phyloP scores from a whole-genome alignment of 345 rosid species.

The Citrus cavaleriei region DNA sequence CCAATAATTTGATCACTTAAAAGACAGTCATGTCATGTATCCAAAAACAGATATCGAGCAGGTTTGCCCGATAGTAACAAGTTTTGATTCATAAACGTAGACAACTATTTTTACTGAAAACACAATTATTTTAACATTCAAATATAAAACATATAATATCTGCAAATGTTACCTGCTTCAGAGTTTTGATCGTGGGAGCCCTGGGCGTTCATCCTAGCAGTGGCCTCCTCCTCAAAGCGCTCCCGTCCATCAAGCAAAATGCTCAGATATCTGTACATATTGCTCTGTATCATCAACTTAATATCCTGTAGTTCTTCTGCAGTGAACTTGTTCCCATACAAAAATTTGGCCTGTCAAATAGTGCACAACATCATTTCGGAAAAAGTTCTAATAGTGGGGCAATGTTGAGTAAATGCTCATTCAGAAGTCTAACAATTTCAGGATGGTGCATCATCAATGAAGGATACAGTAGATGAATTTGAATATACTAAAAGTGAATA shows the following conservation, averaged over 20 bases:
- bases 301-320: conserved; percentile 80
- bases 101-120: neutral
- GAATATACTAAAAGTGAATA: neutral
- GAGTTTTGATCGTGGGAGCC: conserved; percentile 39
- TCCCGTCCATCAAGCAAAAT: conserved; percentile 94
- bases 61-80: neutral
- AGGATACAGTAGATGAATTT: neutral
- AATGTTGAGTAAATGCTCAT: neutral
- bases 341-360: conserved; percentile 76
- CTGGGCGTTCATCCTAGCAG: conserved; percentile 40
- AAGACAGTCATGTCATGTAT: neutral
- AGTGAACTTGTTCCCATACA: conserved; percentile 82
- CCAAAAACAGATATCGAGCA: neutral
- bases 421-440: neutral
- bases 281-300: conserved; percentile 97
- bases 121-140: neutral
- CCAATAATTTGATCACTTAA: neutral
- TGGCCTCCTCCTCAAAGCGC: conserved; percentile 91
- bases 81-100: neutral
- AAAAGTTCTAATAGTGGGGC: neutral
- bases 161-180: conserved; percentile 41
- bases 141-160: neutral
- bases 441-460: neutral
- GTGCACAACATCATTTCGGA: conserved; percentile 4
- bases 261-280: conserved; percentile 91